Conservation (phyloP, 1,284 basidiomycete species). For the Cryptococcus deneoformans region DNA sequence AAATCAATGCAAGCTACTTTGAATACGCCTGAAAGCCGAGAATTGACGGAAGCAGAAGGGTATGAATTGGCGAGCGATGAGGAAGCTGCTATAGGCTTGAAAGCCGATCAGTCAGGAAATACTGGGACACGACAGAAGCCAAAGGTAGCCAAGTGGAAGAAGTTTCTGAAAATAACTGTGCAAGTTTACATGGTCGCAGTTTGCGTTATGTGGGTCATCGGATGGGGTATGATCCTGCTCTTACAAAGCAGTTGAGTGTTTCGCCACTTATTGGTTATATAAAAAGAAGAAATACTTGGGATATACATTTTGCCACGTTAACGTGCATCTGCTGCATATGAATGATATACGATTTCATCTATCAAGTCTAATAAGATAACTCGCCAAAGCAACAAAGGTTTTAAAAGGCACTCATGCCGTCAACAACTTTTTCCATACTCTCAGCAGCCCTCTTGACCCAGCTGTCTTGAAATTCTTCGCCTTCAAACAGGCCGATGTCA, state of each 20-base stretch:
- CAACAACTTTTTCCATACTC: conserved; percentile 30
- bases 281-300: not conserved
- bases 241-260: conserved; percentile 11
- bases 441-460: conserved; percentile 29
- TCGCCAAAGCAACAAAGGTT: too few species aligned
- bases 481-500: conserved; percentile 26
- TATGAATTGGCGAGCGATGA: conserved; percentile 33
- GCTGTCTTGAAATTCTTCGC: conserved; percentile 14
- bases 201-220: conserved; percentile 8
- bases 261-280: not conserved
- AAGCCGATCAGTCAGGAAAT: too few species aligned
- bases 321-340: not conserved
- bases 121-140: not conserved
- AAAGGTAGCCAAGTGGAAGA: conserved; percentile 12
- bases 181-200: conserved; percentile 6
- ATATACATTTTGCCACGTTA: not conserved
- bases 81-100: conserved; percentile 9
- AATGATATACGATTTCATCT: not conserved
- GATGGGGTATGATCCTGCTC: conserved; percentile 16
- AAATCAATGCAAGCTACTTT: conserved; percentile 11
- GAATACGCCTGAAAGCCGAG: not conserved
- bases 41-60: conserved; percentile 3
- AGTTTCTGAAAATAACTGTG: conserved; percentile 5
- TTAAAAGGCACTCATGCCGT: conserved; percentile 26
- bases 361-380: not conserved